Conservation (phyloP, 345 rosid species). For the Eucalyptus decipiens region DNA sequence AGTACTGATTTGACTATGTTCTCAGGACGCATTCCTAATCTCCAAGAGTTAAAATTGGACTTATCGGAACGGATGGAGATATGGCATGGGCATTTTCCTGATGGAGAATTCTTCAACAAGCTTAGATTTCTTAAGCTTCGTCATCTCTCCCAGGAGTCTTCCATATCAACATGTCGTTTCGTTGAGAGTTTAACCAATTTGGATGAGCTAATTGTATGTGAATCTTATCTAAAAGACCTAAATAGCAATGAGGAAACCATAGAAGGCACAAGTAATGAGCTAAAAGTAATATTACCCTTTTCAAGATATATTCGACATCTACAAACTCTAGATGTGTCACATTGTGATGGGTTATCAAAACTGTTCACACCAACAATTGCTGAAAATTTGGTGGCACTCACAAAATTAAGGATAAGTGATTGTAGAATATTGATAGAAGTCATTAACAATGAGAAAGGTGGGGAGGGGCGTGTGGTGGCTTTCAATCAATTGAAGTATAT, state of each 20-base stretch:
- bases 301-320: accelerated
- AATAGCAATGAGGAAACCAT: not conserved
- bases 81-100: not conserved
- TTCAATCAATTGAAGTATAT: too few species aligned
- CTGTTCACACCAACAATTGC: too few species aligned
- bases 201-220: not conserved
- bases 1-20: too few species aligned
- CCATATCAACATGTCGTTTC: not conserved
- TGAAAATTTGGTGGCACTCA: too few species aligned
- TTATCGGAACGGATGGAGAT: not conserved
- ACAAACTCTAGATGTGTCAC: not conserved
- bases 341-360: too few species aligned
- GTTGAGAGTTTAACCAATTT: not conserved
- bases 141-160: not conserved
- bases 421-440: too few species aligned
- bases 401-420: too few species aligned
- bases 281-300: not conserved
- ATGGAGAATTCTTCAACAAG: not conserved
- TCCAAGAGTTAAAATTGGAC: not conserved
- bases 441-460: too few species aligned
- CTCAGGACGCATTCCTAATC: too few species aligned
- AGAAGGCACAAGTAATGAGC: accelerated
- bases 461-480: accelerated
- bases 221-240: not conserved
- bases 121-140: not conserved